Conservation (phyloP, 169 alveolate genomes). For the Plasmodium vinckei region DNA sequence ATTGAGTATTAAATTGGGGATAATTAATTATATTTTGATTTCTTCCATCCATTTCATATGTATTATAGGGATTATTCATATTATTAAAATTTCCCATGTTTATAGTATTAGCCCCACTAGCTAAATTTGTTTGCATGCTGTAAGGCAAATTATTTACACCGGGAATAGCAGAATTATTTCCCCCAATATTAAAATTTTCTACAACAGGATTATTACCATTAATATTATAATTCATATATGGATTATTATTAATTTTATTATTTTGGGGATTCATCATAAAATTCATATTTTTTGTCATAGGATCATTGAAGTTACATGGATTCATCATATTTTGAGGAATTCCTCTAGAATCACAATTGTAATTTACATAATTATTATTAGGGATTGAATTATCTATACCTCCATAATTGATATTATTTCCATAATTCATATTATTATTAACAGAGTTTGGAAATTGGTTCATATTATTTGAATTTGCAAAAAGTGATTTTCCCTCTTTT, state of each 20-base stretch:
- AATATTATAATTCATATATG: neutral
- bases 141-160: no score
- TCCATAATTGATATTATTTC: neutral
- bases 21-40: no score
- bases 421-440: constrained; percentile 12
- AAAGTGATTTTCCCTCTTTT: constrained; percentile 58
- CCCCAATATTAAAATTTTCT: neutral
- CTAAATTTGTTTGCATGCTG: neutral
- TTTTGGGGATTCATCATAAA: neutral
- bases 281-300: neutral
- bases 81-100: neutral
- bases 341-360: constrained; percentile 8
- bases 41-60: no score
- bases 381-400: no score
- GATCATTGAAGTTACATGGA: neutral
- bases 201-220: neutral
- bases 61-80: no score
- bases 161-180: no score
- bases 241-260: neutral
- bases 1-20: no score
- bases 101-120: neutral
- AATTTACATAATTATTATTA: neutral
- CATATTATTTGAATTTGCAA: neutral
- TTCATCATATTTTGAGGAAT: neutral
- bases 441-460: constrained; percentile 6